A percentile compares a stretch with the other conserved stretches of the same genome.
Conservation (phyloP, 768 basidiomycete genomes). For the Hirschioporus abietinus region DNA sequence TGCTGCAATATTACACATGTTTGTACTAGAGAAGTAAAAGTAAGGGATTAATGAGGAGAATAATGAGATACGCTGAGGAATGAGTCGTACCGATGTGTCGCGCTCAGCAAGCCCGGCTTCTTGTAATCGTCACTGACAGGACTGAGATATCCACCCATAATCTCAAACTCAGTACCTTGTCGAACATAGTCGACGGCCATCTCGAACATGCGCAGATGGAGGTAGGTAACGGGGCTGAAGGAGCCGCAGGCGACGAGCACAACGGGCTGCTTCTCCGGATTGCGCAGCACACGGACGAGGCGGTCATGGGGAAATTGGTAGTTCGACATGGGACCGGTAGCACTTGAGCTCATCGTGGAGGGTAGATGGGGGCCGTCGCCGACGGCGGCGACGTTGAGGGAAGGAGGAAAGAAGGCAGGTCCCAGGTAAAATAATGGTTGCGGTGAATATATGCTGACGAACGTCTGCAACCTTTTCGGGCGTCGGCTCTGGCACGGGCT, state of each 20-base stretch:
- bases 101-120: constrained; percentile 89
- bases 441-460: neutral
- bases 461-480: neutral
- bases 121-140: constrained; percentile 96
- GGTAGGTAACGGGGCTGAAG: constrained; percentile 97
- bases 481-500: neutral
- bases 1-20: constrained; percentile 85
- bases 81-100: constrained; percentile 73
- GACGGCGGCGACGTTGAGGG: neutral
- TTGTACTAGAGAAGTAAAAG: constrained; percentile 44
- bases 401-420: neutral
- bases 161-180: constrained; percentile 88
- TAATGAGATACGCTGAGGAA: constrained; percentile 6
- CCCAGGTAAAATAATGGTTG: neutral
- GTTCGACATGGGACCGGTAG: constrained; percentile 1
- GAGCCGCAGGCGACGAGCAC: constrained; percentile 96
- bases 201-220: constrained; percentile 98
- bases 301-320: constrained; percentile 68
- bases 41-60: neutral
- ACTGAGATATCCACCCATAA: constrained; percentile 93
- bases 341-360: neutral
- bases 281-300: constrained; percentile 46
- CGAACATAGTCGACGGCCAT: constrained; percentile 97
- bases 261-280: constrained; percentile 72
- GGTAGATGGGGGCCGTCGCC: neutral